phyloP scores from a whole-genome alignment of 2,329 filamentous ascomycete genomes.

The Talaromyces atroroseus region DNA sequence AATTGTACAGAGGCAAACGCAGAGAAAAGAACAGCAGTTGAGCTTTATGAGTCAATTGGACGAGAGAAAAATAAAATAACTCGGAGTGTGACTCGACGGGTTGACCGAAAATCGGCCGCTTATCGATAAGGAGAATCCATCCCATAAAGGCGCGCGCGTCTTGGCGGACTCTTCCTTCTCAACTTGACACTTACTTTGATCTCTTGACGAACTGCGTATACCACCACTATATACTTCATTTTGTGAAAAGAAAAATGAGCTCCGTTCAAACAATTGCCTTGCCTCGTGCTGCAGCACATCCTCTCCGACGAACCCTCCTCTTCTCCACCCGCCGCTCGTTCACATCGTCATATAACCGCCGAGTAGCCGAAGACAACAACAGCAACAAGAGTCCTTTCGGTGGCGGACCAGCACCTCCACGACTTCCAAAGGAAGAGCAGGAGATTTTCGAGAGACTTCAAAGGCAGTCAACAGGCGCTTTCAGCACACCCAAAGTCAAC shows the following conservation, averaged over 20 bases:
- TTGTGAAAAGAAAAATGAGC: not conserved
- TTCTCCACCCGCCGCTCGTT: constrained; percentile 15
- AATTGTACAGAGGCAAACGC: not conserved
- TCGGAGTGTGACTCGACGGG: constrained; percentile 6
- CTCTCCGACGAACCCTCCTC: constrained; percentile 1
- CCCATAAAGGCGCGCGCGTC: no score
- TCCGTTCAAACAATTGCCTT: not conserved
- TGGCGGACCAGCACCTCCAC: constrained; percentile 65
- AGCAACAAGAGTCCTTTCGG: constrained; percentile 27
- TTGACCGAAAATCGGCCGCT: constrained; percentile 12
- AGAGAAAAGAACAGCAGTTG: not conserved
- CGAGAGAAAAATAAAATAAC: constrained; percentile 5
- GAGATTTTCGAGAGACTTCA: constrained; percentile 87
- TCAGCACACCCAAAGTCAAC: constrained; percentile 58
- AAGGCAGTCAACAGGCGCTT: constrained; percentile 68
- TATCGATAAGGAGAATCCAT: constrained; percentile 13
- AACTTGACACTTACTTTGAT: not conserved
- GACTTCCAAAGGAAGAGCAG: constrained; percentile 82
- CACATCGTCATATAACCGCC: constrained; percentile 22
- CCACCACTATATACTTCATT: not conserved
- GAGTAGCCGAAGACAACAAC: constrained; percentile 22
- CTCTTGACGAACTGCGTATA: not conserved
- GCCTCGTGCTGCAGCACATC: not conserved
- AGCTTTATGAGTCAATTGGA: constrained; percentile 9
- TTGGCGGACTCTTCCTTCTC: not conserved